Base-by-base conservation (phyloP, 2,329 filamentous ascomycete genomes). In the Septoria linicola region DNA sequence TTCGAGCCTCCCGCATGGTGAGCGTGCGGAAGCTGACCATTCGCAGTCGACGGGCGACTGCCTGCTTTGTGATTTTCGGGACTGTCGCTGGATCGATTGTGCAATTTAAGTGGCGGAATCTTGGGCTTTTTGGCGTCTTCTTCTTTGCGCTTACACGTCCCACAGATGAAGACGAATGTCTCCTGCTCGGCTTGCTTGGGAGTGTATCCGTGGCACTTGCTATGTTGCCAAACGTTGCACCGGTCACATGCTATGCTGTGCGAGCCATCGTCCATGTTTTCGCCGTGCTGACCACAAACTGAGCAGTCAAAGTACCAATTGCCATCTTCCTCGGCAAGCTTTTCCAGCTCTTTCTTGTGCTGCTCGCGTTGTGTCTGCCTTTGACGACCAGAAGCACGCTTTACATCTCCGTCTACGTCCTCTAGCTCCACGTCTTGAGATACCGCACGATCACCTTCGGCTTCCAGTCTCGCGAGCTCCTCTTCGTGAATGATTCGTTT, bases 201-300 rank as follows among this genome's bases (percentile, higher is more conserved):
- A 39, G 81, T 80, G 57, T 97, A 87, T 34, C 85, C 86, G 53
- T 96, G 80, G 66, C 93, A 99, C 63, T 87, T 89, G 76, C 90
- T 95, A 67, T 99, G 93, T 68, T 97, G 92, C 93, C 93, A 99
- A 41, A 95, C 85, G 66, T 86, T 95, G 75, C 93, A 99, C 60
- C 79, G 84, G 66, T 99, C 93, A 71, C 93, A 99, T 21, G 91
- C 88, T 58, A 99, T 84, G 67, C 90, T 96, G 67, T 96, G 91
- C 6, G 89, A 86, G 30, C 93, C 93, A 67, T 97, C 93, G 63
- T 99, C 93, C 54, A 83, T 66, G 53, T 96, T 88, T 62, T 95
- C 86, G 17, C 93, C 93, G 68, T 96, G 85, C 17, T 90, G 80
- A 20, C 92, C 92, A 68, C 93, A 99, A 20, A 88, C 80, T 11